These are phyloP conservation scores for Talaromyces sp. DNA, from an alignment of 2,329 filamentous ascomycete genomes.

Conservation along the genomic window DNA sequence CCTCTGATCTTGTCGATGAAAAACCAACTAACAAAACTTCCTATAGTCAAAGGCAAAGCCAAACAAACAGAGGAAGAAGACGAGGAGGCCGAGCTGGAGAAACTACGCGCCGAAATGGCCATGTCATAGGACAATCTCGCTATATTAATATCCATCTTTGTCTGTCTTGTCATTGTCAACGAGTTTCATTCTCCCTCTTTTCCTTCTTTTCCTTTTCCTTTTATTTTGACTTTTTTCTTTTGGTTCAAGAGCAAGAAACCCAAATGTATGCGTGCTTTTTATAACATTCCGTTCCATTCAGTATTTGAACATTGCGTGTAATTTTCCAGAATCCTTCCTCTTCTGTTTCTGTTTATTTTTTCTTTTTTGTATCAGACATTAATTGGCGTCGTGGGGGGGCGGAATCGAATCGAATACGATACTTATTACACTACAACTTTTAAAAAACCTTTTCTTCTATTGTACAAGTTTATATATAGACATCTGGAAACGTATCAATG, in stretches of 20 bases:
- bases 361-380: not conserved
- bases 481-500: too few relatives aligned
- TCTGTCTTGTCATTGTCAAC: not conserved
- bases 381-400: not conserved
- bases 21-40: not conserved
- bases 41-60: conserved; percentile 41
- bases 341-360: not conserved
- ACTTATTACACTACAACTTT: not conserved
- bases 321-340: not conserved
- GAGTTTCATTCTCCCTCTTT: not conserved
- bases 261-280: not conserved
- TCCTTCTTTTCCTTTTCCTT: not conserved
- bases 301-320: not conserved
- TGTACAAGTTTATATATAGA: too few relatives aligned
- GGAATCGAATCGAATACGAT: not conserved
- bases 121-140: conserved; percentile 53
- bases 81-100: conserved; percentile 90
- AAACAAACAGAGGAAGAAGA: conserved; percentile 70
- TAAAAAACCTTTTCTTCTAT: not conserved
- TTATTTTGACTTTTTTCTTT: not conserved
- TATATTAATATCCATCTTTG: not conserved
- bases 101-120: conserved; percentile 94
- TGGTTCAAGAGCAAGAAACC: not conserved
- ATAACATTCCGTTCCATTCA: not conserved
- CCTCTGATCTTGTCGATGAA: not conserved